Conservation (phyloP, 441 rosid genomes). For the Jatropha multifida region DNA sequence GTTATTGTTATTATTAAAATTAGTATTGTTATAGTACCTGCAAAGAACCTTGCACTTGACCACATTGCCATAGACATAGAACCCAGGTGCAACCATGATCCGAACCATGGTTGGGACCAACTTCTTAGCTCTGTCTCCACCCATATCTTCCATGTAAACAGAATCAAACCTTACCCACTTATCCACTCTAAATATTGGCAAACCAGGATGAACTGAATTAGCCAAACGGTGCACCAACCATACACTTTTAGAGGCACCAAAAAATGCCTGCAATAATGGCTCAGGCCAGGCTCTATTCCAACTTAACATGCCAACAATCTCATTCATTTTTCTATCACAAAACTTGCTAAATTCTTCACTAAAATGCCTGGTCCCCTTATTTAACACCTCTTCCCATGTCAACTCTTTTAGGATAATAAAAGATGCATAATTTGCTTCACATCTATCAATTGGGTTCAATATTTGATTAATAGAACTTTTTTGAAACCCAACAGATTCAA, state of each 20-base stretch:
- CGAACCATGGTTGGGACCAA: conserved; percentile 56
- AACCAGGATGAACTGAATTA: conserved; percentile 75
- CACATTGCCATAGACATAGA: conserved; percentile 76
- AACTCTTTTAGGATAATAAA: conserved; percentile 54
- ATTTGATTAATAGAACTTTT: conserved; percentile 51
- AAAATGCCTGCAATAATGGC: conserved; percentile 75
- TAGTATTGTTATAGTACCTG: conserved; percentile 40
- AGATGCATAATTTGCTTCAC: conserved; percentile 68
- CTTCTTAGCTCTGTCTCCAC: conserved; percentile 60
- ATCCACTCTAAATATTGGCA: conserved; percentile 76
- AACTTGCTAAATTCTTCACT: conserved; percentile 90
- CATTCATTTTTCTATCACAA: conserved; percentile 97
- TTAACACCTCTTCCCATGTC: conserved; percentile 93
- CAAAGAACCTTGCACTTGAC: conserved; percentile 90
- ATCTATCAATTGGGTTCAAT: conserved; percentile 75
- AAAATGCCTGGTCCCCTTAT: conserved; percentile 87
- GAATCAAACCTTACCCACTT: conserved; percentile 59
- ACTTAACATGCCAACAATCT: conserved; percentile 81
- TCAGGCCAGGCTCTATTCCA: conserved; percentile 98
- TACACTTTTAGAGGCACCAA: conserved; percentile 78
- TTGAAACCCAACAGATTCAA: conserved; percentile 72
- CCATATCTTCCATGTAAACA: conserved; percentile 87
- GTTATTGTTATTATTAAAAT: background rate
- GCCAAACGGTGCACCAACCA: conserved; percentile 92
- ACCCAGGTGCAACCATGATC: conserved; percentile 93